Conservation (phyloP, 108 stramenopile species). For the Nitzschia sp. region DNA sequence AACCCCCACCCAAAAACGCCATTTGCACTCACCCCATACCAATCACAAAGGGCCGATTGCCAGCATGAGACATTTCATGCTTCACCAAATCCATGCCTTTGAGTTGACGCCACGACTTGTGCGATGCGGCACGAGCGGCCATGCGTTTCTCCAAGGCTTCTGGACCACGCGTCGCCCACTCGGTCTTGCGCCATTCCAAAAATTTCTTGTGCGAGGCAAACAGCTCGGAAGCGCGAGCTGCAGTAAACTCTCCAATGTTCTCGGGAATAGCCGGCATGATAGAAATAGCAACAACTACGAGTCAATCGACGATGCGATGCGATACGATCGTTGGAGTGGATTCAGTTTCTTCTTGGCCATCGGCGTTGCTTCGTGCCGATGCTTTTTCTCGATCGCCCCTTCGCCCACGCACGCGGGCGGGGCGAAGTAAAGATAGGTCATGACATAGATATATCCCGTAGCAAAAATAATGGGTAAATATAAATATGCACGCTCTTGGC, state of each 20-base stretch:
- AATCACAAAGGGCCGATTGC: conserved; percentile 78
- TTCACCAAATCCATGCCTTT: conserved; percentile 65
- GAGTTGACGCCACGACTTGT: conserved; percentile 86
- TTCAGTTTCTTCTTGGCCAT: no score
- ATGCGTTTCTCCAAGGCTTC: conserved; percentile 61
- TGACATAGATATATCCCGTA: no score
- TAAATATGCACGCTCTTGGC: no score
- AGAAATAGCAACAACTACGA: background rate
- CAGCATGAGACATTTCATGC: conserved; percentile 75
- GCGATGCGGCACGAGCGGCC: conserved; percentile 58
- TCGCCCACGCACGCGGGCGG: no score
- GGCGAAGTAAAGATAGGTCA: no score
- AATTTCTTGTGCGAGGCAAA: conserved; percentile 56
- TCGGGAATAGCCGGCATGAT: conserved; percentile 25
- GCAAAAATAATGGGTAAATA: no score
- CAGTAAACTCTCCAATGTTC: conserved; percentile 39
- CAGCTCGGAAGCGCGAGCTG: conserved; percentile 27
- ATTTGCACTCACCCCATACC: conserved; percentile 67
- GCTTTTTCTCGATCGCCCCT: no score
- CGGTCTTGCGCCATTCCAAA: conserved; percentile 73
- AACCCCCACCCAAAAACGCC: background rate
- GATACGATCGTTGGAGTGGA: no score
- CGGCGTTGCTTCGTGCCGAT: no score
- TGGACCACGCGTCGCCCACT: conserved; percentile 67
- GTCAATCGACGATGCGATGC: no score